Conservation (phyloP, 129 eudicot genomes). For the Scalesia atractyloides region DNA sequence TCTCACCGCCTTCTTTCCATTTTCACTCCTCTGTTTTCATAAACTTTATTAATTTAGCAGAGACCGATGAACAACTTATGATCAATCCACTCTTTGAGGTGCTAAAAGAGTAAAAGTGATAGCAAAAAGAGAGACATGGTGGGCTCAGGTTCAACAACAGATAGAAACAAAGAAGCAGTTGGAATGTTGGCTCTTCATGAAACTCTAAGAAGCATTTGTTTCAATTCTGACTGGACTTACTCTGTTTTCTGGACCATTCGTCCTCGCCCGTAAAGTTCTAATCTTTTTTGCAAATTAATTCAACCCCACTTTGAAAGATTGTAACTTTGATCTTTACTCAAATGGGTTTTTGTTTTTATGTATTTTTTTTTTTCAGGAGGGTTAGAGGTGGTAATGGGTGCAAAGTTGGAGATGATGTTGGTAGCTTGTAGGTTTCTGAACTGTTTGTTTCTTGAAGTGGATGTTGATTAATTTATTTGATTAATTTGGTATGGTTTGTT, state of each 20-base stretch:
- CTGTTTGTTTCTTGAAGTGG: too few relatives aligned
- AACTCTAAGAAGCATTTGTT: slow-evolving; percentile 75
- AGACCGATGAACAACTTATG: too few relatives aligned
- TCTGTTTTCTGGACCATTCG: slow-evolving; percentile 98
- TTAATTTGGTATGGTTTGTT: not conserved
- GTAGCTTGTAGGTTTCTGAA: slow-evolving; percentile 72
- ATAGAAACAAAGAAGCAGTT: slow-evolving; percentile 53
- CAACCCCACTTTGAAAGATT: not conserved
- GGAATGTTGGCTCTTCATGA: slow-evolving; percentile 55
- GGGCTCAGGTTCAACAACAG: slow-evolving; percentile 40
- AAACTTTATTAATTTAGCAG: too few relatives aligned
- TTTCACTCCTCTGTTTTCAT: not conserved
- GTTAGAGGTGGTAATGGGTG: slow-evolving; percentile 97
- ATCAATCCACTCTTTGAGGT: too few relatives aligned
- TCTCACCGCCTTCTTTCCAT: slow-evolving; percentile 33
- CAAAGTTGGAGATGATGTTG: slow-evolving; percentile 96
- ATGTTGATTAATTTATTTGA: not conserved
- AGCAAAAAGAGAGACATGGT: slow-evolving; percentile 30
- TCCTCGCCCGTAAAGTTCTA: slow-evolving; percentile 73
- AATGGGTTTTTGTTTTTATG: slow-evolving; percentile 23
- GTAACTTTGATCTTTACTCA: slow-evolving; percentile 18
- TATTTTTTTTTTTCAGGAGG: slow-evolving; percentile 57
- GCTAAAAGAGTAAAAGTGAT: slow-evolving; percentile 12
- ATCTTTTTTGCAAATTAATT: not conserved
- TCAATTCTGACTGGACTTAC: slow-evolving; percentile 93